phyloP scores from a whole-genome alignment of 768 basidiomycete genomes.

The Amanita brunnescens region DNA sequence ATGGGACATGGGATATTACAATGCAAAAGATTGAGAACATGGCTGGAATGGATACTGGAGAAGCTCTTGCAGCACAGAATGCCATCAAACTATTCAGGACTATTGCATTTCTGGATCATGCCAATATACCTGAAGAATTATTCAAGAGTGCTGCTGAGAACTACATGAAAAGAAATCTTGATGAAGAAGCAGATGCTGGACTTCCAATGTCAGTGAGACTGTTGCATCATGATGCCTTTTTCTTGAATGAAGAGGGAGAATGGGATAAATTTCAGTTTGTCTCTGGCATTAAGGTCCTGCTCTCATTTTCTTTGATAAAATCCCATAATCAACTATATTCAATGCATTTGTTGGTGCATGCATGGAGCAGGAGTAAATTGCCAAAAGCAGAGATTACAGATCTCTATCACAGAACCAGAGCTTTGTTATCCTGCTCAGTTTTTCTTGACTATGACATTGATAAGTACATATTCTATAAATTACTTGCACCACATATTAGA shows the following conservation, averaged over 20 bases:
- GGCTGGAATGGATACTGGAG: background rate
- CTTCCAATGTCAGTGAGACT: background rate
- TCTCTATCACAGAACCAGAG: background rate
- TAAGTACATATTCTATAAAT: background rate
- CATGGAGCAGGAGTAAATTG: conserved; percentile 1
- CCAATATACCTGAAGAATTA: background rate
- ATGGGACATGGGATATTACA: conserved; percentile 4
- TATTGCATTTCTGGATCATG: conserved; percentile 1
- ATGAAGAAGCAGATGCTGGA: background rate
- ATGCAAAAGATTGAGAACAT: background rate
- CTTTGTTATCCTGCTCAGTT: conserved; percentile 2
- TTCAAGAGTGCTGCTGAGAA: conserved; percentile 1
- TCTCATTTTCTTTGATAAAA: conserved; percentile 13
- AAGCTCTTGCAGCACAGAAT: conserved; percentile 1
- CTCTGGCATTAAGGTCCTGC: conserved; percentile 11
- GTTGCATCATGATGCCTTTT: background rate
- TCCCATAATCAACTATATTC: conserved; percentile 1
- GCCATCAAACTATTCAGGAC: background rate
- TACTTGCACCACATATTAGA: conserved; percentile 8
- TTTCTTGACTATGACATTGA: background rate
- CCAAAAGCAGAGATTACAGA: background rate
- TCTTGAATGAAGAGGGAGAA: background rate
- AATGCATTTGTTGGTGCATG: conserved; percentile 10
- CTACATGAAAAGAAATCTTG: background rate
- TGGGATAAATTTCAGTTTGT: conserved; percentile 11